These are phyloP conservation scores for Vitis cinerea DNA, from an alignment of 164 flowering plant genomes.

Conservation along the genomic window DNA sequence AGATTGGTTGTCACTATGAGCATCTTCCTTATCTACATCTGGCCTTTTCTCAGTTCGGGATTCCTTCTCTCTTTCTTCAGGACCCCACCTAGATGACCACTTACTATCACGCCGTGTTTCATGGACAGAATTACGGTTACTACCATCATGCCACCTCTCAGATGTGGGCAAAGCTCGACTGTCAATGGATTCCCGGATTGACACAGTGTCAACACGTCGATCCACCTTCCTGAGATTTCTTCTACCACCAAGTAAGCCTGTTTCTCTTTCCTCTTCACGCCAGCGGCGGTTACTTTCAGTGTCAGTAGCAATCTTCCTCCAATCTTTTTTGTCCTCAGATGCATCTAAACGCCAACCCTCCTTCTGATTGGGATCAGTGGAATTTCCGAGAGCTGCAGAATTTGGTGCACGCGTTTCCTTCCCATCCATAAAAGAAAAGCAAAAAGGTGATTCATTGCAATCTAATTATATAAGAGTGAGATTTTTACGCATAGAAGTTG, in stretches of 20 bases:
- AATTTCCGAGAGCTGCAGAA: conserved; percentile 35
- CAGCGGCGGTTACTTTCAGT: conserved; percentile 70
- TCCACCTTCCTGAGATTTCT: conserved; percentile 80
- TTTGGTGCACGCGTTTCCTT: conserved; percentile 63
- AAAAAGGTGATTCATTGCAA: too few relatives aligned
- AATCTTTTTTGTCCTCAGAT: conserved; percentile 75
- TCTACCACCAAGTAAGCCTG: conserved; percentile 72
- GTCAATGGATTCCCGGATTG: conserved; percentile 49
- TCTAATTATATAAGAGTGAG: too few relatives aligned
- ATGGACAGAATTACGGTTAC: conserved; percentile 51
- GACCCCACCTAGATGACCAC: conserved; percentile 98
- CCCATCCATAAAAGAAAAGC: conserved; percentile 4
- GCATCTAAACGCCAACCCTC: conserved; percentile 76
- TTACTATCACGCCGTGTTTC: conserved; percentile 79
- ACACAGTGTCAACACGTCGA: conserved; percentile 55
- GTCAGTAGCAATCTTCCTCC: conserved; percentile 62
- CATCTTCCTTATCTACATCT: conserved; percentile 70
- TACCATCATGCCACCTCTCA: conserved; percentile 76
- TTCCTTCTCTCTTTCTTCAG: conserved; percentile 90
- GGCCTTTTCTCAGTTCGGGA: conserved; percentile 57
- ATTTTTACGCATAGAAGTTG: too few relatives aligned
- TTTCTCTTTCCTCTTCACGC: conserved; percentile 98
- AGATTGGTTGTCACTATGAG: conserved; percentile 54
- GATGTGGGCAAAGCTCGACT: conserved; percentile 51
- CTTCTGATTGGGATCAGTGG: conserved; percentile 49